Evolutionary conservation across 441 rosid genomes (phyloP), one percentile per base, ranked within the genome.

Genomic region (Adansonia gregorii): DNA sequence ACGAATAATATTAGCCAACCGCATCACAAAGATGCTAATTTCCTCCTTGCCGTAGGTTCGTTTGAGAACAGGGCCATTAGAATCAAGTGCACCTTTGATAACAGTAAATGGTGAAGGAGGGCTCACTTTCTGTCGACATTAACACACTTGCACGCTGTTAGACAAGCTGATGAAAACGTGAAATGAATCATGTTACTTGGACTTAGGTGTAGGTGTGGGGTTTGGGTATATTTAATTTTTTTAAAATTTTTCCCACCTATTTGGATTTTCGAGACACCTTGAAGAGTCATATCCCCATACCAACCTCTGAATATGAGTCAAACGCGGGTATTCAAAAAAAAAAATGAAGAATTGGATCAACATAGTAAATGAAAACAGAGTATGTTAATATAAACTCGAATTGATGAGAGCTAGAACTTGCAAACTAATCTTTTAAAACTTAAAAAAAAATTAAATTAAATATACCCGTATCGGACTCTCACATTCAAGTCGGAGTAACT

Each of bases 31-130:
- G 64, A 94, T 77, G 58, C 78, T 85, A 31, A 94, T 94, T 56
- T 94, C 90, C 78, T 94, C 98, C 49, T 86, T 82, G 35, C 91
- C 91, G 79, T 82, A 74, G 10, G 80, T 83, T 72, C 94, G 87
- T 83, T 80, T 80, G 64, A 93, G 89, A 75, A 94, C 97, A 0
- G 97, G 95, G 4, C 92, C 94, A 64, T 80, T 82, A 49, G 80
- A 82, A n/a, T 92, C 93, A 15, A 94, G 86, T 0, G 97, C 88
- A 15, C 94, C 95, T 83, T 89, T 90, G 76, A 88, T 70, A 15
- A 94, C 85, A 5, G 87, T 82, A 78, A 89, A 94, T 1, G 79
- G 83, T 15, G 93, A 82, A 10, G 98, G 98, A 74, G 98, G 94
- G 71, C 81, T 86, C 83, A 94, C 91, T 83, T 91, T 92, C 97